Conservation (phyloP, 345 rosid genomes). For the Alliaria petiolata region DNA sequence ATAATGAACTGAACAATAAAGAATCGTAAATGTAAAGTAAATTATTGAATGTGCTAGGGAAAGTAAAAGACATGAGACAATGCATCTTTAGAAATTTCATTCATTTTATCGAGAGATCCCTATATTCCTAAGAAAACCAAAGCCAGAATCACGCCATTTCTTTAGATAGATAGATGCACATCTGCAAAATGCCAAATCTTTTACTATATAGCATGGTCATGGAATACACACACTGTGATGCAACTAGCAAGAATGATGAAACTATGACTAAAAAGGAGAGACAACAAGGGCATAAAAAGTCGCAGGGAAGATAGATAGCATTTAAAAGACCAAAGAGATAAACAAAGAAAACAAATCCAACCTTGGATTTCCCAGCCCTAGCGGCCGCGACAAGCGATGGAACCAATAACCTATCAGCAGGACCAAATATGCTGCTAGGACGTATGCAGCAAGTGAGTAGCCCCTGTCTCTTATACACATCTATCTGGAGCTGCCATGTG, state of each 20-base stretch:
- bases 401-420: conserved; percentile 82
- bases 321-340: not conserved
- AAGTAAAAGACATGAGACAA: not conserved
- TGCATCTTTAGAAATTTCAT: not conserved
- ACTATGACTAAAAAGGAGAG: not conserved
- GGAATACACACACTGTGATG: not conserved
- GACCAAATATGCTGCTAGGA: conserved; percentile 92
- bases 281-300: not conserved
- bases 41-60: not conserved
- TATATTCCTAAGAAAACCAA: not conserved
- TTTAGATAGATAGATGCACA: not conserved
- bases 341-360: conserved; percentile 20
- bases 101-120: not conserved
- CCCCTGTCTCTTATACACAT: too few relatives aligned
- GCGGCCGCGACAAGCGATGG: conserved; percentile 84
- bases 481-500: conserved; percentile 96
- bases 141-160: not conserved
- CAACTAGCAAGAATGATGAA: not conserved
- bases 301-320: not conserved
- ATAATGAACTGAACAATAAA: conserved; percentile 64
- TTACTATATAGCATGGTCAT: not conserved
- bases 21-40: not conserved
- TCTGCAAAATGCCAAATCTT: not conserved
- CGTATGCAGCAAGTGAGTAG: conserved; percentile 90
- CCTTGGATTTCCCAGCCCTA: conserved; percentile 91